These are phyloP conservation scores for Phytophthora tentaculata DNA, from an alignment of 352 stramenopile genomes.

Conservation along the genomic window DNA sequence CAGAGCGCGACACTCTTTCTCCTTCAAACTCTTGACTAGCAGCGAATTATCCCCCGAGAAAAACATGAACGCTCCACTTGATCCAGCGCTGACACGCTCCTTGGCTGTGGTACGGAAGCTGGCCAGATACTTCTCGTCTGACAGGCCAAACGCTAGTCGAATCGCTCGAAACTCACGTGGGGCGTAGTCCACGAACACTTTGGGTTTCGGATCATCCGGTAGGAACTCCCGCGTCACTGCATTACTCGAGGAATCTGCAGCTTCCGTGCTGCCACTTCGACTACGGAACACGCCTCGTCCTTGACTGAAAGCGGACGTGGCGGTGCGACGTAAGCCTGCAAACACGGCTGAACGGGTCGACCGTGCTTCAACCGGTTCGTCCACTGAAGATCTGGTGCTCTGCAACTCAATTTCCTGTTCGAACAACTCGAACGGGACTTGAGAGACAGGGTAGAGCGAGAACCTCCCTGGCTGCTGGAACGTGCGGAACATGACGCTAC, in stretches of 20 bases:
- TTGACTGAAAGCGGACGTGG: conserved; percentile 44
- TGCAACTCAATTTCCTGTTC: conserved; percentile 78
- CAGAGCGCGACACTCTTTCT: conserved; percentile 77
- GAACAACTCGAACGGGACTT: conserved; percentile 81
- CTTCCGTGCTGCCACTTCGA: conserved; percentile 31
- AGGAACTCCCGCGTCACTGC: conserved; percentile 28
- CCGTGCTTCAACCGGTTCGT: conserved; percentile 19
- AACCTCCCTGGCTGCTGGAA: conserved; percentile 43
- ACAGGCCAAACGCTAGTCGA: conserved; percentile 63
- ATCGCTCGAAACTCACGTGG: conserved; percentile 73
- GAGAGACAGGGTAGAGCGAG: conserved; percentile 73
- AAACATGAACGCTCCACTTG: conserved; percentile 84
- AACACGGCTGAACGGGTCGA: conserved; percentile 49
- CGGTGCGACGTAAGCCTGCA: conserved; percentile 54
- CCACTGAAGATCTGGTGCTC: conserved; percentile 44
- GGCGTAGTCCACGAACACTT: conserved; percentile 81
- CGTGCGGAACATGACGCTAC: conserved; percentile 27
- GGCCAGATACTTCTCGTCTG: conserved; percentile 71
- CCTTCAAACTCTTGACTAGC: conserved; percentile 82
- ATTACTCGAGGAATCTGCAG: conserved; percentile 7
- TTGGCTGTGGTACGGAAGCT: conserved; percentile 81
- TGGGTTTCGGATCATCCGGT: conserved; percentile 61
- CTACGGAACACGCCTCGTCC: conserved; percentile 37
- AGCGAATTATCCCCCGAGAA: conserved; percentile 78
- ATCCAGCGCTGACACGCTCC: conserved; percentile 79